Conservation (phyloP, 345 rosid species). For the Salix viminalis region DNA sequence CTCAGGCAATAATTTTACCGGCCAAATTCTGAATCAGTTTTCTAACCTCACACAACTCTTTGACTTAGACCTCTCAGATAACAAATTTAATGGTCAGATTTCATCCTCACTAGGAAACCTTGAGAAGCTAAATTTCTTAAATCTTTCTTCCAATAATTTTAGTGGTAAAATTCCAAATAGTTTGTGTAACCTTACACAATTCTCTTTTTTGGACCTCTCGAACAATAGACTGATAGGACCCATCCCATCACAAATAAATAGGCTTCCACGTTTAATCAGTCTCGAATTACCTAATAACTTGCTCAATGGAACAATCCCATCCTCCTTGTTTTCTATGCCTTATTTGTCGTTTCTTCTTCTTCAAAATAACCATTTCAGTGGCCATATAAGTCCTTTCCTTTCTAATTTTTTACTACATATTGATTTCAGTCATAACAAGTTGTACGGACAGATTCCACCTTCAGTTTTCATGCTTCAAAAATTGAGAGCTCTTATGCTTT, state of each 20-base stretch:
- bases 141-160: neutral
- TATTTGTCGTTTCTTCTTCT: neutral
- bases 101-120: neutral
- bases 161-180: neutral
- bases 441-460: slow-evolving; percentile 12
- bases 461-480: slow-evolving; percentile 21
- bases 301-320: neutral
- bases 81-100: neutral
- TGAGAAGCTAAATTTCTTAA: fast-evolving
- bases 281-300: neutral
- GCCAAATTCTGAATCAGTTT: neutral
- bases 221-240: no score
- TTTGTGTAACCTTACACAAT: neutral
- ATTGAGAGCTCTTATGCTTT: slow-evolving; percentile 21
- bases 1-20: no score
- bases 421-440: slow-evolving; percentile 17
- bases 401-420: neutral
- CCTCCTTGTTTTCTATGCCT: neutral
- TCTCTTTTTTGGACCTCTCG: neutral
- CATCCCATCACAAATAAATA: no score
- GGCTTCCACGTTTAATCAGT: fast-evolving
- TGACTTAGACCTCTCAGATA: neutral
- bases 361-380: slow-evolving; percentile 9
- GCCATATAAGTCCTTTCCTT: slow-evolving; percentile 10
- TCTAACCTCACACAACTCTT: slow-evolving; percentile 7